Evolutionary conservation across 1,284 basidiomycete genomes (phyloP).

Genomic region (Polyporus tsugae): DNA sequence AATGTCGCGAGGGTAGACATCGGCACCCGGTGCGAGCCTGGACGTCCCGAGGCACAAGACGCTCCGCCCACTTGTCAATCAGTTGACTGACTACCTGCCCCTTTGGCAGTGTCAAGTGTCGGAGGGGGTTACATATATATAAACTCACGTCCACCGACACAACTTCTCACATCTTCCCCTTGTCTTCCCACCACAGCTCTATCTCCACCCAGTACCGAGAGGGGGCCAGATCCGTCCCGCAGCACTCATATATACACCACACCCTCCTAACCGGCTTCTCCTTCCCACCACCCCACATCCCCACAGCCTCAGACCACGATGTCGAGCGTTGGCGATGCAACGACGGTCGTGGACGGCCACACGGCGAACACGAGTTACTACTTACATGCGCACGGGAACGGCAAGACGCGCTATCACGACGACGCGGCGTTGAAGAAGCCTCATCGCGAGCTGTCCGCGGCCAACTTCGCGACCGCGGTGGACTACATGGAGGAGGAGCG

Average conservation of each 20-base stretch:
- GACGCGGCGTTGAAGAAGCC: constrained; percentile 24
- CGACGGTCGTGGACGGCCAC: constrained; percentile 36
- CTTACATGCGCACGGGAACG: constrained; percentile 6
- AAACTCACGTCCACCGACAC: neutral
- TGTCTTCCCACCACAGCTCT: constrained; percentile 6
- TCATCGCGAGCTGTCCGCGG: neutral
- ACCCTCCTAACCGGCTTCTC: constrained; percentile 6
- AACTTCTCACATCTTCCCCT: neutral
- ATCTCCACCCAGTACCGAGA: neutral
- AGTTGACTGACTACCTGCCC: neutral
- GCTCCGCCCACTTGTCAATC: neutral
- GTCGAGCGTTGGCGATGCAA: constrained; percentile 33
- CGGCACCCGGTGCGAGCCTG: neutral
- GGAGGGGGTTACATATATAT: neutral
- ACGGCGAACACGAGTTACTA: constrained; percentile 15
- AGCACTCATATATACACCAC: constrained; percentile 5
- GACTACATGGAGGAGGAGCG: constrained; percentile 54
- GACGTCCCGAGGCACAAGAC: neutral
- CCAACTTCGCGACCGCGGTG: constrained; percentile 32
- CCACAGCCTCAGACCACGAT: constrained; percentile 9
- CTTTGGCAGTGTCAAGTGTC: neutral
- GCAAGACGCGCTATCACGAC: constrained; percentile 17
- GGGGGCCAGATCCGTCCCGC: neutral
- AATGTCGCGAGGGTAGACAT: neutral
- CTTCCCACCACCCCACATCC: neutral